These are phyloP conservation scores for Lipomyces orientalis DNA, from an alignment of 805 yeast genomes.

Conservation along the genomic window DNA sequence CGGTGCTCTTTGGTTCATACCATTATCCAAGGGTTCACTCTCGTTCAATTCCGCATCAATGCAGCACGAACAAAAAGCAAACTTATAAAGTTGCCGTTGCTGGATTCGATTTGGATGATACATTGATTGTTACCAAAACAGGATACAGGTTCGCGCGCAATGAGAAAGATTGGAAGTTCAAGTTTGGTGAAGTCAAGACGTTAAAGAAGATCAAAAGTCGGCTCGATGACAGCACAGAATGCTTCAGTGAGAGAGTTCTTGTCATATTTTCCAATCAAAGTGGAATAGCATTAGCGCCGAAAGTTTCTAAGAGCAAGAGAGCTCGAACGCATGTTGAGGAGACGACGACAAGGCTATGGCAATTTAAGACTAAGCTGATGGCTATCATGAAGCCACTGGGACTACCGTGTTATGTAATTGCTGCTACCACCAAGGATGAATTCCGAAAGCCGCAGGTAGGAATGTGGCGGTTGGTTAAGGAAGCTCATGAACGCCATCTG, in stretches of 20 bases:
- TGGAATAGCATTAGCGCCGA: conserved; percentile 54
- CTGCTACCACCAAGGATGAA: conserved; percentile 37
- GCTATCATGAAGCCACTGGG: conserved; percentile 24
- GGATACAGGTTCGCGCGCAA: conserved; percentile 63
- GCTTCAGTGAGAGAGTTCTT: conserved; percentile 42
- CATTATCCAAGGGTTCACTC: not conserved
- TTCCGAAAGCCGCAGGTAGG: conserved; percentile 76
- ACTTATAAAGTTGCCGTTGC: conserved; percentile 52
- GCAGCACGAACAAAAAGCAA: not conserved
- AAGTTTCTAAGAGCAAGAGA: conserved; percentile 53
- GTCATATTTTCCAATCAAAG: conserved; percentile 91
- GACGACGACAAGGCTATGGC: conserved; percentile 50
- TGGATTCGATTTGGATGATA: conserved; percentile 86
- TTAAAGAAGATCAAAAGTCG: conserved; percentile 8
- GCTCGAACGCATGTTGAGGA: conserved; percentile 43
- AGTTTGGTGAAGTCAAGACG: conserved; percentile 18
- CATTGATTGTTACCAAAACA: conserved; percentile 70
- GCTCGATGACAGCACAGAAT: conserved; percentile 19
- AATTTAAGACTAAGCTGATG: conserved; percentile 61
- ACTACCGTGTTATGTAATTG: conserved; percentile 32
- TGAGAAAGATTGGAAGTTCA: conserved; percentile 73
- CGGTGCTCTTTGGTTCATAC: conserved; percentile 24
- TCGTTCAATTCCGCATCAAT: not conserved
- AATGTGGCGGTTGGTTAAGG: conserved; percentile 67
- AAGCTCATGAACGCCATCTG: conserved; percentile 23